Base-by-base conservation (phyloP, 352 stramenopile species). In the Pythium plurisporium region DNA sequence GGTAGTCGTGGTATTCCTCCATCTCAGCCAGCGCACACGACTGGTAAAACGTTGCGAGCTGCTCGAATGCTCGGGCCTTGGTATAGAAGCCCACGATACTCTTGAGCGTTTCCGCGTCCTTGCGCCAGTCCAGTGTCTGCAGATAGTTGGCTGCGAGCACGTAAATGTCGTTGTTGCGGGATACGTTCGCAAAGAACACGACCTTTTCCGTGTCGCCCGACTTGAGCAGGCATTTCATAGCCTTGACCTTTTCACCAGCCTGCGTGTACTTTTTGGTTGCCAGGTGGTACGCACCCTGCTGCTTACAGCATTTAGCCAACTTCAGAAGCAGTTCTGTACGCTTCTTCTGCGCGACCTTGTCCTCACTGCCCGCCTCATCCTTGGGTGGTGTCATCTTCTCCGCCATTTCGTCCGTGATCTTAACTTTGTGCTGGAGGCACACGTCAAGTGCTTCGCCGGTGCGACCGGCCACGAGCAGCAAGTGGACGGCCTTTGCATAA, bases 191-290 rank as follows among this genome's bases (percentile, higher is more conserved):
- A 58, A 98, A 98, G 67, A 97, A 96, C 30, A 98, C 87, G n/a
- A 94, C 76, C 45, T 95, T 97, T 62, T 98, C 95, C 19, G 89
- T 98, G 64, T 98, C 91, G 17, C 94, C 95, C 15, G 83, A 96
- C 67, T 97, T 96, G 48, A 98, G 74, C 49, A 98, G 67, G 59
- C 94, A 98, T 65, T 98, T 98, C 78, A 98, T 96, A 15, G 93
- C 95, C 51, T 95, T 87, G 20, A 96, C 66, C 19, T 91, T 93
- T 51, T 97, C 82, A 14, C 91, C 93, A 1, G 92, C 92, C 61
- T 98, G 87, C 1, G 94, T 98, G 69, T 98, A 98, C 55, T 98
- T 98, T 58, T 98, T 98, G 30, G 88, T 97, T 17, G 95, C 95
- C 29, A 98, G 64, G 47, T 96, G 87, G 65, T 94, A 97, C 48